Evolutionary conservation across 768 basidiomycete genomes (phyloP).

Genomic region (Cystofilobasidium capitatum): DNA sequence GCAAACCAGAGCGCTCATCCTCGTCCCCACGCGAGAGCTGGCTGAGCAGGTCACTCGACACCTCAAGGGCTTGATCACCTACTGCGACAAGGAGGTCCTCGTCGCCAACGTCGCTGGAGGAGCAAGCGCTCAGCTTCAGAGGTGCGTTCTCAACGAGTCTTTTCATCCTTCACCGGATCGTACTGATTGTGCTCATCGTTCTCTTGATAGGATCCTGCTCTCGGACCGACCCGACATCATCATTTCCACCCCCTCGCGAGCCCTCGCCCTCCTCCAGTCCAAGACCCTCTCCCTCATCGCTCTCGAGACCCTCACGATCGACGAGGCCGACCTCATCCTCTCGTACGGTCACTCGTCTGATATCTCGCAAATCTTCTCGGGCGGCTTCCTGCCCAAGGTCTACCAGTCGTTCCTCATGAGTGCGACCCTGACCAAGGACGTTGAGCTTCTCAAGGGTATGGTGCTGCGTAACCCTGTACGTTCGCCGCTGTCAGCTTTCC

Average conservation of each 20-base stretch:
- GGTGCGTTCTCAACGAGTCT: constrained; percentile 30
- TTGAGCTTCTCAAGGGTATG: constrained; percentile 80
- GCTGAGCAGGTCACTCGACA: constrained; percentile 77
- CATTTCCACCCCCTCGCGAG: constrained; percentile 66
- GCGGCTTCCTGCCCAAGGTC: constrained; percentile 60
- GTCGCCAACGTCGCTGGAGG: constrained; percentile 70
- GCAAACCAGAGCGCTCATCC: constrained; percentile 52
- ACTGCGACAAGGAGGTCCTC: constrained; percentile 67
- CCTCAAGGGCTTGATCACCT: constrained; percentile 54
- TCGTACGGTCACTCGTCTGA: constrained; percentile 90
- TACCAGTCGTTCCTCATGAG: constrained; percentile 93
- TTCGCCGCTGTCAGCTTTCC: constrained; percentile 19
- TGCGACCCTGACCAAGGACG: constrained; percentile 94
- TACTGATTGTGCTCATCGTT: neutral
- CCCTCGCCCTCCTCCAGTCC: constrained; percentile 57
- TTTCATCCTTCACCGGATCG: neutral
- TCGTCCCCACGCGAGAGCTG: constrained; percentile 75
- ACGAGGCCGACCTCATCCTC: constrained; percentile 92
- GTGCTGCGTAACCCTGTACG: constrained; percentile 76
- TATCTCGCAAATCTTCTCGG: constrained; percentile 54
- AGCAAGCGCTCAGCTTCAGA: constrained; percentile 52
- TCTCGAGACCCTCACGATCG: constrained; percentile 81
- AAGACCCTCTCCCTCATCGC: constrained; percentile 60
- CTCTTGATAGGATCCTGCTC: constrained; percentile 44
- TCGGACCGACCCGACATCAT: constrained; percentile 70